These are phyloP conservation scores for Chenopodium suecicum DNA, from an alignment of 148 eudicot species.

Conservation along the genomic window DNA sequence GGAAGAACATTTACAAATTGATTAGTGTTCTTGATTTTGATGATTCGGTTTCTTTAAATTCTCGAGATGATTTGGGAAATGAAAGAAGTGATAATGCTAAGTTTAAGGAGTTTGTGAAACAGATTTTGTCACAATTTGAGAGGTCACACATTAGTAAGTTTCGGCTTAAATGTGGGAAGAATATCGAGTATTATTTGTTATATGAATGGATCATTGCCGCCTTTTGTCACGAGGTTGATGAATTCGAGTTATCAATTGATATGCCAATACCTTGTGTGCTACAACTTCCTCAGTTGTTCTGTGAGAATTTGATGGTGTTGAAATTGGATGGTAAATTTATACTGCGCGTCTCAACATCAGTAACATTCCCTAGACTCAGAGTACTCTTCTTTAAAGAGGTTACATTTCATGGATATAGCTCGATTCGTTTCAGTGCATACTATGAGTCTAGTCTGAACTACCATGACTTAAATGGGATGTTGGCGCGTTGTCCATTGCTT, in stretches of 20 bases:
- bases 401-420: background rate
- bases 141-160: slow-evolving; percentile 13
- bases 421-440: background rate
- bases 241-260: slow-evolving; percentile 17
- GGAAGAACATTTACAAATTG: slow-evolving; percentile 21
- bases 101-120: slow-evolving; percentile 13
- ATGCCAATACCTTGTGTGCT: background rate
- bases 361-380: slow-evolving; percentile 25
- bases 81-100: slow-evolving; percentile 6
- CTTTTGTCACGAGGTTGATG: slow-evolving; percentile 1
- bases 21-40: slow-evolving; percentile 22
- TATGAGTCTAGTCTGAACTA: background rate
- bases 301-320: slow-evolving; percentile 21
- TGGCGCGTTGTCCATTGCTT: slow-evolving; percentile 21
- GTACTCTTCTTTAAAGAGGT: slow-evolving; percentile 12
- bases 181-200: background rate
- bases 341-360: background rate
- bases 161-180: slow-evolving; percentile 17
- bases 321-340: slow-evolving; percentile 20
- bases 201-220: slow-evolving; percentile 3
- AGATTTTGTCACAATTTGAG: slow-evolving; percentile 1
- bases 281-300: background rate
- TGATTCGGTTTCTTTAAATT: slow-evolving; percentile 12
- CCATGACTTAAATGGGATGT: background rate
- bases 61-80: background rate